Evolutionary conservation across 1,284 basidiomycete species (phyloP).

Genomic region (Stereum hirsutum): DNA sequence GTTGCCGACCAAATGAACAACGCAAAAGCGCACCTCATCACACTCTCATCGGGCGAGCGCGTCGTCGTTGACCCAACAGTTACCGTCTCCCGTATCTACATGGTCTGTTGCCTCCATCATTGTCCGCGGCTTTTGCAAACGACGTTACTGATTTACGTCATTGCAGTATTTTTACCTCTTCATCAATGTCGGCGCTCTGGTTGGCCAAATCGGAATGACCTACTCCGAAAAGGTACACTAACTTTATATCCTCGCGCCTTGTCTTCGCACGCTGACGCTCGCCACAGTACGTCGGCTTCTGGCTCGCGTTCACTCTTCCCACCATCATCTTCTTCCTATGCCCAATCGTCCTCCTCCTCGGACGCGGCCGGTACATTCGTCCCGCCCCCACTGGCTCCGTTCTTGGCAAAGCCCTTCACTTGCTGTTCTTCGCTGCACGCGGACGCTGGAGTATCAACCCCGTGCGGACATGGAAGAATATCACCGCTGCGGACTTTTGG

Average conservation of each 20-base stretch:
- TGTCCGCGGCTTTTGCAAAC: not conserved
- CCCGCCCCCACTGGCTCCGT: slow-evolving; percentile 78
- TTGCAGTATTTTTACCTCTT: slow-evolving; percentile 68
- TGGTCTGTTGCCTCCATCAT: slow-evolving; percentile 30
- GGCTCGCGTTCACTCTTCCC: slow-evolving; percentile 61
- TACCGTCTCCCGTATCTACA: slow-evolving; percentile 66
- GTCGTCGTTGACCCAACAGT: slow-evolving; percentile 76
- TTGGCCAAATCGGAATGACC: slow-evolving; percentile 64
- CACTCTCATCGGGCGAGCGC: slow-evolving; percentile 54
- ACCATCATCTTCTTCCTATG: slow-evolving; percentile 60
- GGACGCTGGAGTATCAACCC: slow-evolving; percentile 58
- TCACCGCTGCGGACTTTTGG: slow-evolving; percentile 69
- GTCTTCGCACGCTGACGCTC: slow-evolving; percentile 1
- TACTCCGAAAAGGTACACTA: slow-evolving; percentile 57
- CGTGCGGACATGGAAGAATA: slow-evolving; percentile 31
- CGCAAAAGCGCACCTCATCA: slow-evolving; percentile 44
- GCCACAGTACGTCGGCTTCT: slow-evolving; percentile 57
- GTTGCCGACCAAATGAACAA: slow-evolving; percentile 71
- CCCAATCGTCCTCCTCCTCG: slow-evolving; percentile 61
- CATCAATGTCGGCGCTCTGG: slow-evolving; percentile 70
- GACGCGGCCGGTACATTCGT: slow-evolving; percentile 55
- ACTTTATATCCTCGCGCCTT: not conserved
- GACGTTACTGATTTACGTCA: not conserved
- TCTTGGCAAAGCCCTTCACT: slow-evolving; percentile 39
- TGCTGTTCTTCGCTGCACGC: slow-evolving; percentile 39